Base-by-base conservation (phyloP, 345 rosid species). In the Populus pruinosa region DNA sequence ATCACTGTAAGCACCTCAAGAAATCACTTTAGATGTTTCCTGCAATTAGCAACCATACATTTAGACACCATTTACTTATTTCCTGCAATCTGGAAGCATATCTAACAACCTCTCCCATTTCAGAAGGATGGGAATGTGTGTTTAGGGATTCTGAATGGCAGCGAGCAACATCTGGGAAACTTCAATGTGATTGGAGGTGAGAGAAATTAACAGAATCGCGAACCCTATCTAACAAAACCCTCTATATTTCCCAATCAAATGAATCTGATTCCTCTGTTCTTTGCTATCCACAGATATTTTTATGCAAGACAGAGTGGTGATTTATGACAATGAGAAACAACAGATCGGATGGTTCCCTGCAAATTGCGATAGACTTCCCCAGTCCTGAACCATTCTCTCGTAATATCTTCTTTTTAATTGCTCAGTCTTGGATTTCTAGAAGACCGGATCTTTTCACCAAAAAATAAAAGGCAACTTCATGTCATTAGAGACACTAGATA, bases 71-170 rank as follows among this genome's bases (percentile, higher is more conserved):
- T 35, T 36, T 16, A 21, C 55, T 63, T 49, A 35, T 21, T 70
- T 23, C 72, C 35, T 31, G n/a, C 14, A 25, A 23, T 23, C 38
- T 14, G 7, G 10, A 63, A 2, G 49, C 27, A 56, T 23, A 44
- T 62, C 25, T 38, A 44, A 67, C 36, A 6, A 2, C 67, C 5
- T 53, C 35, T 56, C 70, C 33, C 14, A 9, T 82, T 33, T n/a
- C 83, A 95, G 99, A 77, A 87, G 59, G 75, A 53, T 9, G 94
- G 97, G 67, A 93, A 90, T 80, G 95, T 86, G n/a, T 94, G 98
- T 84, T 76, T 91, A 80, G 98, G 98, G 73, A 88, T 94, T 71
- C 76, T 95, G 75, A 87, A 89, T 25, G 97, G 99, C 53, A 78
- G 83, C 35, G 92, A 89, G 79, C 82, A 65, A 8, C 93, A 87